These are phyloP conservation scores for Stagonosporopsis rhizophila DNA, from an alignment of 2,329 filamentous ascomycete genomes.

Conservation along the genomic window DNA sequence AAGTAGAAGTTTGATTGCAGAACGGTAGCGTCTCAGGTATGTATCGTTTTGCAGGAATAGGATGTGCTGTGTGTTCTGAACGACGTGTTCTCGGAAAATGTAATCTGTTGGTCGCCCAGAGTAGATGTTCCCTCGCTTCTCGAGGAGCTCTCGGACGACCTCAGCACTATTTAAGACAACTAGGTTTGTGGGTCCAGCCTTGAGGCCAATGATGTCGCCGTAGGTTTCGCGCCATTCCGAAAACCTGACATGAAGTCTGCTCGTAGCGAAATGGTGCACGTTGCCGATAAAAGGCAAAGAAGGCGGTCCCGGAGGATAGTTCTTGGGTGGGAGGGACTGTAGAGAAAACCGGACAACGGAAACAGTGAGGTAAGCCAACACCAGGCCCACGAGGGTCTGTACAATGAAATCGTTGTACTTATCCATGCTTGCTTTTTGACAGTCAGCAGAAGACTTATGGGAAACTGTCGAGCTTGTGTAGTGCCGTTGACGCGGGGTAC, in stretches of 20 bases:
- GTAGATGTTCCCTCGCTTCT: slow-evolving; percentile 60
- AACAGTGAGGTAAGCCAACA: background rate
- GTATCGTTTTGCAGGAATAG: background rate
- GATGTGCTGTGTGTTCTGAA: slow-evolving; percentile 27
- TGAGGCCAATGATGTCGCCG: slow-evolving; percentile 43
- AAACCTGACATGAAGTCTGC: slow-evolving; percentile 35
- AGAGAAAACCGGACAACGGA: slow-evolving; percentile 6
- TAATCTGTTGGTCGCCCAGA: slow-evolving; percentile 43
- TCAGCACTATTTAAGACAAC: slow-evolving; percentile 57
- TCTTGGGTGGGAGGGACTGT: background rate
- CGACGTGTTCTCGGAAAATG: slow-evolving; percentile 46
- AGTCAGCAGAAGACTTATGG: background rate
- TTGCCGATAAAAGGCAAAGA: slow-evolving; percentile 45
- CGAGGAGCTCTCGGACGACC: slow-evolving; percentile 60
- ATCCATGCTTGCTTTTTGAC: background rate
- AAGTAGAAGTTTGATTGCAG: slow-evolving; percentile 4
- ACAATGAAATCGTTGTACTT: background rate
- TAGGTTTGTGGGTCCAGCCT: slow-evolving; percentile 42
- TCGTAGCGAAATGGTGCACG: slow-evolving; percentile 38
- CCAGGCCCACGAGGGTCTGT: background rate
- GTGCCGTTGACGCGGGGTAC: background rate
- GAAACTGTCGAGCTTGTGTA: background rate
- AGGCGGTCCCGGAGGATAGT: slow-evolving; percentile 38
- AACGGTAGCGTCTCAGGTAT: background rate
- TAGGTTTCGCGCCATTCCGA: slow-evolving; percentile 45